Base-by-base conservation (phyloP, 1,139 yeast genomes). In the Ogataea hybrid region DNA sequence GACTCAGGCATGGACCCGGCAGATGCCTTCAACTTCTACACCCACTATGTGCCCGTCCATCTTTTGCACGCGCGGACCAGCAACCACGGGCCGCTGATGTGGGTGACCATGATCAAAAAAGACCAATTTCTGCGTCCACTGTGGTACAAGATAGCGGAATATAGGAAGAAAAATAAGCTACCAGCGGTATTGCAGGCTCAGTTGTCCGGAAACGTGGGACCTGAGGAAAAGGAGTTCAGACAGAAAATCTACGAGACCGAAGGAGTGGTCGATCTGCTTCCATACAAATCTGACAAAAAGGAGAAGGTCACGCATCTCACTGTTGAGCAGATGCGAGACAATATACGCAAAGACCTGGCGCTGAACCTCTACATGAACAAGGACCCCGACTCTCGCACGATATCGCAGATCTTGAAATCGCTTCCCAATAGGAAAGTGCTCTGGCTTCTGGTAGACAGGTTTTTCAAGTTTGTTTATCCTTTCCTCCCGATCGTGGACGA, bases 401-500 rank as follows among this genome's bases (percentile, higher is more conserved):
- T 50, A 47, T 62, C 32, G 48, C 64, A 62, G 46, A 69, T 78
- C n/a, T 59, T 69, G 30, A 58, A 65, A 28, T 65, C 68, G 2
- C 53, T 78, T 27, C 83, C 84, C 0, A 54, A 56, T 4, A 67
- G 61, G 32, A 68, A 63, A 41, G 66, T 68, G 2, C 51, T 75
- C 3, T 75, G 81, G 80, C 50, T 67, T 25, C 62, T 72, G 3
- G 54, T 75, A n/a, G 65, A 69, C 25, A 56, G 74, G 21, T 78
- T 67, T 50, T 77, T 77, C 54, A 52, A 54, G 2, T 62, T 64
- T 23, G 64, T 75, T 10, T 74, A 73, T 46, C 73, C 75, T 0
- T 64, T 70, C 36, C 54, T 67, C 44, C 82, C 84, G 2, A 63
- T 69, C 38, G 37, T 77, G 8, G 80, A 76, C 46, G 77, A 78